These are phyloP conservation scores for Tricholoma matsutake DNA, from an alignment of 768 basidiomycete species.

Conservation along the genomic window DNA sequence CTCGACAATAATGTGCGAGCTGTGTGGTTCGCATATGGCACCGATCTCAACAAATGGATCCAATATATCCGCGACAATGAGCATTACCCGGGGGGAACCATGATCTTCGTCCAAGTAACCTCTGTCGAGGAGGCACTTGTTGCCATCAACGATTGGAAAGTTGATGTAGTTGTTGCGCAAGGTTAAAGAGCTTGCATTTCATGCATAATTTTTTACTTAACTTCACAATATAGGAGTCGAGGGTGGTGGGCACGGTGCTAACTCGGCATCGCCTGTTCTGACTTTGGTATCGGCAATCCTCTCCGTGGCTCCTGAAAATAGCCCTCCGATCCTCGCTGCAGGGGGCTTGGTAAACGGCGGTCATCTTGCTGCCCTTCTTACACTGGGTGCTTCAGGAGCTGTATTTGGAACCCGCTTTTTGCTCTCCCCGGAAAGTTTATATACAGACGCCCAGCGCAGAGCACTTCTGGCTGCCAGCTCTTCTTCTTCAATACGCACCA, in stretches of 20 bases:
- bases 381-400: constrained; percentile 64
- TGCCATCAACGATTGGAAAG: constrained; percentile 66
- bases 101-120: constrained; percentile 65
- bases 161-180: constrained; percentile 76
- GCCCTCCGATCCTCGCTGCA: constrained; percentile 64
- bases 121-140: constrained; percentile 55
- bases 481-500: constrained; percentile 48
- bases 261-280: constrained; percentile 54
- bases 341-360: constrained; percentile 67
- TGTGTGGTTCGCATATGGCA: constrained; percentile 76
- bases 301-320: constrained; percentile 35
- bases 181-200: constrained; percentile 38
- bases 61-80: constrained; percentile 55
- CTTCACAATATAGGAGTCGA: constrained; percentile 55
- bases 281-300: constrained; percentile 58
- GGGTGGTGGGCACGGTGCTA: too few relatives aligned
- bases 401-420: constrained; percentile 77
- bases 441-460: constrained; percentile 49
- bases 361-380: constrained; percentile 63
- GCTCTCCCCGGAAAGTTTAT: constrained; percentile 62
- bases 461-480: constrained; percentile 48
- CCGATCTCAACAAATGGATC: constrained; percentile 58
- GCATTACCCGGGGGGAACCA: constrained; percentile 37
- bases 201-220: constrained; percentile 1
- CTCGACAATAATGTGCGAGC: constrained; percentile 57